These are phyloP conservation scores for Rhizopogon parksii DNA, from an alignment of 1,284 basidiomycete genomes.

Conservation along the genomic window DNA sequence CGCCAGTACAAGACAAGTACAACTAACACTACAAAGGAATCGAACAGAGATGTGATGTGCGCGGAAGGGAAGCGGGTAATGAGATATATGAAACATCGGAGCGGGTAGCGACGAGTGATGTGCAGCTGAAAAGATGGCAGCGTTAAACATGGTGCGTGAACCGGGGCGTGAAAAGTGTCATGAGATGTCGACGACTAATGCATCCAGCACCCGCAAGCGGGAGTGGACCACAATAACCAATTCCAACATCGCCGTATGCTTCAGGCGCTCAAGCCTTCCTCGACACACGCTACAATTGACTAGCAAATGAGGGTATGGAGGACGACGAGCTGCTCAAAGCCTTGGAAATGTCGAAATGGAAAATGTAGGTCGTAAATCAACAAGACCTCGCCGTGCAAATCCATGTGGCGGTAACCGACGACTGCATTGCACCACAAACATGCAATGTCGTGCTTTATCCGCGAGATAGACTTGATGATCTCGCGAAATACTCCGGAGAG, in stretches of 20 bases:
- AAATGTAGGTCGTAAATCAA: slow-evolving; percentile 11
- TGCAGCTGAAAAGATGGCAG: background rate
- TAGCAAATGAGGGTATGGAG: slow-evolving; percentile 21
- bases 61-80: slow-evolving; percentile 19
- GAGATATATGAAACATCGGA: slow-evolving; percentile 17
- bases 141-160: slow-evolving; percentile 1
- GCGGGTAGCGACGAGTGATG: slow-evolving; percentile 12
- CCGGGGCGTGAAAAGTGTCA: slow-evolving; percentile 5
- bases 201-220: slow-evolving; percentile 23
- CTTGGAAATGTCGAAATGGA: slow-evolving; percentile 5
- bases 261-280: slow-evolving; percentile 22
- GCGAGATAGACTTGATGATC: slow-evolving; percentile 10
- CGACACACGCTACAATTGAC: slow-evolving; percentile 19
- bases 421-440: slow-evolving; percentile 13
- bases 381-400: slow-evolving; percentile 2
- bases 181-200: slow-evolving; percentile 9
- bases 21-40: slow-evolving; percentile 27
- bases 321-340: slow-evolving; percentile 16
- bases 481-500: slow-evolving; percentile 18
- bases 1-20: slow-evolving; percentile 25
- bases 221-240: slow-evolving; percentile 8
- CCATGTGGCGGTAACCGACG: slow-evolving; percentile 11
- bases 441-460: slow-evolving; percentile 22
- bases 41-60: slow-evolving; percentile 21
- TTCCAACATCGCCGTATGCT: slow-evolving; percentile 7